Conservation (phyloP, 2,329 filamentous ascomycete species). For the Hypomyces rosellus region DNA sequence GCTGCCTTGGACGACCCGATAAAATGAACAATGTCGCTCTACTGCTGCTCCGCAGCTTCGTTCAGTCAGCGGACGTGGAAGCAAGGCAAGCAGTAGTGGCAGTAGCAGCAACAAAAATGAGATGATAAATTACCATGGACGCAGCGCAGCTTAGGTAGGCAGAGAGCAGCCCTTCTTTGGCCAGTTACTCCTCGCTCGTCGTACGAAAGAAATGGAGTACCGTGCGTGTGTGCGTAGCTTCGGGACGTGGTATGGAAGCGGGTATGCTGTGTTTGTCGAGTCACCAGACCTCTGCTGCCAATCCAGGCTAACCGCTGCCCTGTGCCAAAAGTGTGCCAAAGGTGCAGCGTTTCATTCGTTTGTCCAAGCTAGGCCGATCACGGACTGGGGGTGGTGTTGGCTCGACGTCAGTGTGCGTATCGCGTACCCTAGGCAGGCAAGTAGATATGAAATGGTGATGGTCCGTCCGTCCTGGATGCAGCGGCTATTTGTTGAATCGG, state of each 20-base stretch:
- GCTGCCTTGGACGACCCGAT: background rate
- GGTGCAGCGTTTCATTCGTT: constrained; percentile 27
- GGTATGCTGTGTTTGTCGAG: constrained; percentile 13
- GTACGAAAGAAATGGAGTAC: constrained; percentile 5
- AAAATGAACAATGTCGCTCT: too few relatives aligned
- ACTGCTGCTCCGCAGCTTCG: background rate
- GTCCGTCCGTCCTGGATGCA: background rate
- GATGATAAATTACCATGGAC: constrained; percentile 1
- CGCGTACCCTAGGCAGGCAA: background rate
- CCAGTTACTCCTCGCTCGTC: background rate
- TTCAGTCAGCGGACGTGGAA: constrained; percentile 3
- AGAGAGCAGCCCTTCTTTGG: constrained; percentile 2
- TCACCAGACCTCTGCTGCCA: constrained; percentile 19
- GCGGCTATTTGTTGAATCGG: constrained; percentile 6
- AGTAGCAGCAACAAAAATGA: constrained; percentile 1
- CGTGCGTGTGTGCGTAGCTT: constrained; percentile 10
- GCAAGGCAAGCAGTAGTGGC: background rate
- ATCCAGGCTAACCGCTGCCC: constrained; percentile 23
- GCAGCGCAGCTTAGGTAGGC: constrained; percentile 7
- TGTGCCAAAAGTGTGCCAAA: background rate
- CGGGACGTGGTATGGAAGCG: constrained; percentile 12
- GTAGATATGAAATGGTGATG: too few relatives aligned
- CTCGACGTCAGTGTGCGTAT: constrained; percentile 17
- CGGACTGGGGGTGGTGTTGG: constrained; percentile 21
- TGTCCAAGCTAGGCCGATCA: constrained; percentile 25